Base-by-base conservation (phyloP, 179 eudicot species). In the Beta macrorhiza region DNA sequence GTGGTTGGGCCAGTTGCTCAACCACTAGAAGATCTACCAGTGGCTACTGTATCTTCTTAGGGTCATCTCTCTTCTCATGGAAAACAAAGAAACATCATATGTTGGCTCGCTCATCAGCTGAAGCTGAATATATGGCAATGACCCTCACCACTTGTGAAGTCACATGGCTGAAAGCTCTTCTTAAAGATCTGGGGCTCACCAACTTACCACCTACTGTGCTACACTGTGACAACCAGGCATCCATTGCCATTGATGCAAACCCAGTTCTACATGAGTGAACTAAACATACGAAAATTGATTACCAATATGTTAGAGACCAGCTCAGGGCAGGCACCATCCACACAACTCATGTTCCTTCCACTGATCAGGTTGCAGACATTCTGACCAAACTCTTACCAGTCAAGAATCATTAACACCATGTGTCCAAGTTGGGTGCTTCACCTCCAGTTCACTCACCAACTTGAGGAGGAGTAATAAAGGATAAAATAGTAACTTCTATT, bases 251-350 rank as follows among this genome's bases (percentile, higher is more conserved):
- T 42, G 74, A 52, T 13, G 12, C 53, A 1, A 69, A 69, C 8
- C 74, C 74, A 7, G 74, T 69, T 44, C 53, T 69, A 37, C 74
- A 69, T 69, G 74, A 69, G 13, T 11, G 74, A 37, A 69, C 25
- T 25, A 25, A 25, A 25, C 25, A 25, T 25, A 0, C 0, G 25
- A 0, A 25, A 25, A 25, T 25, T 12, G 74, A 69, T 8, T 29
- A 17, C 3, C 74, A 69, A 5, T 37, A 6, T 37, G 19, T 69
- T 9, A 37, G 74, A 5, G 53, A 69, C 9, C 13, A 69, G 3
- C 1, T 69, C 7, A 14, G 2, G 5, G 52, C 1, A 42, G 53
- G 53, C 1, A 4, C 2, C 10, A 69, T 69, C 42, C 7, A 4
- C 2, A 3, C 74, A 0, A 2, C 52, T 17, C 16, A 45, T 69